Evolutionary conservation across 1,284 basidiomycete species (phyloP).

Genomic region (Microbotryomycetes sp.): DNA sequence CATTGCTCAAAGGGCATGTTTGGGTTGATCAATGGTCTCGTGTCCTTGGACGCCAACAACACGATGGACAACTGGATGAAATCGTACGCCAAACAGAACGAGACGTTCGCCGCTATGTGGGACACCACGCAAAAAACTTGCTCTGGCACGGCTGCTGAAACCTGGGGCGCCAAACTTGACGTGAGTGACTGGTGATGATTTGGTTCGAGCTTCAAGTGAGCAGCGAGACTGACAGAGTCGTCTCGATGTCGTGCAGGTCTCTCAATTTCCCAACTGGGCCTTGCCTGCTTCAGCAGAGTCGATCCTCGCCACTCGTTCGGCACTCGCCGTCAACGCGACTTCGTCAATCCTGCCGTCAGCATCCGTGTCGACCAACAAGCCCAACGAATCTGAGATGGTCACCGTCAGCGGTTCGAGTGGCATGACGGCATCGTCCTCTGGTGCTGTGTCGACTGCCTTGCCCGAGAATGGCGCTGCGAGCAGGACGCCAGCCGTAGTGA

Average conservation of each 20-base stretch:
- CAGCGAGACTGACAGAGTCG: too few species aligned
- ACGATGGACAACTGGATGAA: not conserved
- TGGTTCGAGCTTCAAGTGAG: too few species aligned
- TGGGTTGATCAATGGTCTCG: not conserved
- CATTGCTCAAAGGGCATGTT: slow-evolving; percentile 32
- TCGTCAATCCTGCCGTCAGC: not conserved
- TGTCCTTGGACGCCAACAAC: not conserved
- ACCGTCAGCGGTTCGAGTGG: too few species aligned
- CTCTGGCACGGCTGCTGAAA: not conserved
- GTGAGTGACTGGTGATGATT: not conserved
- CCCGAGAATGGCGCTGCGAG: not conserved
- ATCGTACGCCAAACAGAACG: not conserved
- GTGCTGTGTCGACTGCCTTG: not conserved
- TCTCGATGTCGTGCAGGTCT: not conserved
- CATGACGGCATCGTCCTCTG: not conserved
- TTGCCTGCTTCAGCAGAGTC: not conserved
- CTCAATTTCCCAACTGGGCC: not conserved
- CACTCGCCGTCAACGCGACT: not conserved
- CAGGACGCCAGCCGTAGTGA: too few species aligned
- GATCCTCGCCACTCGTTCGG: not conserved
- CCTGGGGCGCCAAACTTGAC: not conserved
- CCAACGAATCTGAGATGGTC: too few species aligned
- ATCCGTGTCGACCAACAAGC: not conserved
- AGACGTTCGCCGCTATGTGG: not conserved
- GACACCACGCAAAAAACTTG: not conserved